Base-by-base conservation (phyloP, 495 filamentous ascomycete genomes). In the Lepidopterella palustris region DNA sequence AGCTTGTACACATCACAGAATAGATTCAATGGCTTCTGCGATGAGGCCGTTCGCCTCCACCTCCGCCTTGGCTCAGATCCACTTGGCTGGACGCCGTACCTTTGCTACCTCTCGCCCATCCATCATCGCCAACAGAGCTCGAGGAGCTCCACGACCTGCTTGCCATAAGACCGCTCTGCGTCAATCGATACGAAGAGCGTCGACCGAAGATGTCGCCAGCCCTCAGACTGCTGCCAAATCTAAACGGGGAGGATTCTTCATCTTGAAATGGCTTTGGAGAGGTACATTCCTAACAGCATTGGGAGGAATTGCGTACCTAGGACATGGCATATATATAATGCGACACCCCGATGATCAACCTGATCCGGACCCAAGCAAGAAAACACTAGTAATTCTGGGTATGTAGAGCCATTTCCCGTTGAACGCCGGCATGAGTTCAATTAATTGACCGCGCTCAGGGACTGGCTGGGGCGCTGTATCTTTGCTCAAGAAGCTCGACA, bases 381-480 rank as follows among this genome's bases (percentile, higher is more conserved):
- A 97, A 81, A 99, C 91, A 21, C 80, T 99, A 27, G 95, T 99
- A 15, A 84, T 99, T 69, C 81, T 99, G 39, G 93, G 93, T 96
- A 83, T 74, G 84, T 62, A 9, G 11, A 24, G 28, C 5, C 10
- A 31, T 55, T 52, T 54, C 40, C 15, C 9, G 20, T 26, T 5
- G 8, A 26, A 29, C 56, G n/a, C 24, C 8, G 23, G n/a, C 23
- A 27, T 54, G 35, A 45, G 39, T 26, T 25, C 8, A 35, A 9
- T 51, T 53, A 24, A 59, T 53, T 48, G 31, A 32, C 47, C 23
- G 27, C 45, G 67, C 48, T 27, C 48, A 95, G 90, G 92, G 64
- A 95, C 91, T 65, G 93, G 93, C 67, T 99, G 93, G 93, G 93
- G 95, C 58, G 86, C 92, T 13, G 89, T 99, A 60, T 93, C 92